Base-by-base conservation (phyloP, 306 rosid genomes). In the Malus orientalis region DNA sequence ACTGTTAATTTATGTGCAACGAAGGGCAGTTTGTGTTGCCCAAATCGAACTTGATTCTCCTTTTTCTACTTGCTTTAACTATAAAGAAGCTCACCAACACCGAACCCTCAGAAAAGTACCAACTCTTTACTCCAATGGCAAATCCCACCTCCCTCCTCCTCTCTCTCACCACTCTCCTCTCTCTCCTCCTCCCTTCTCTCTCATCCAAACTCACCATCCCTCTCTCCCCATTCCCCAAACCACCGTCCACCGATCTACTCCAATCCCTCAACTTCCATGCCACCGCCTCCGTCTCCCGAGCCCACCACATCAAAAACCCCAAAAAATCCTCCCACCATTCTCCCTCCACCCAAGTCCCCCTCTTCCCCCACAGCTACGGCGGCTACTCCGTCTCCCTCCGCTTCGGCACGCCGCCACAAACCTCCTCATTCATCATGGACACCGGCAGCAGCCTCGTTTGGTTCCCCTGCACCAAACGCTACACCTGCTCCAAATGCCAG, bases 401-500 rank as follows among this genome's bases (percentile, higher is more conserved):
- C 36, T 88, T 95, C 66, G 99, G 99, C 19, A 90, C 91, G 0
- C 99, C 99, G 0, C 85, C 97, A 1, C 99, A 92, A 73, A 74
- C 87, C 16, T 42, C 71, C 3, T 22, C 88, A 8, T 88, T 95
- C 71, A 32, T 92, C 3, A 40, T 95, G 69, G 99, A 95, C 82
- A 95, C 99, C 0, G 99, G 97, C 14, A 89, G 96, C 29, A 91
- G 98, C 76, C 92, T 95, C 9, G 92, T 89, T 19, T 95, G 99
- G 99, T 74, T 87, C 78, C 97, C 99, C 44, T 95, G 99, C 61
- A 78, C 99, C 68, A 81, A 96, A 8, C 91, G 81, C 73, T 95
- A 95, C 71, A 45, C 78, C 76, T 95, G 99, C 77, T 76, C 92
- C 82, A 20, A 30, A 9, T 95, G 99, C 44, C n/a, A 55, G 58